These are phyloP conservation scores for Ganoderma resinaceum DNA, from an alignment of 1,284 basidiomycete genomes.

Conservation along the genomic window DNA sequence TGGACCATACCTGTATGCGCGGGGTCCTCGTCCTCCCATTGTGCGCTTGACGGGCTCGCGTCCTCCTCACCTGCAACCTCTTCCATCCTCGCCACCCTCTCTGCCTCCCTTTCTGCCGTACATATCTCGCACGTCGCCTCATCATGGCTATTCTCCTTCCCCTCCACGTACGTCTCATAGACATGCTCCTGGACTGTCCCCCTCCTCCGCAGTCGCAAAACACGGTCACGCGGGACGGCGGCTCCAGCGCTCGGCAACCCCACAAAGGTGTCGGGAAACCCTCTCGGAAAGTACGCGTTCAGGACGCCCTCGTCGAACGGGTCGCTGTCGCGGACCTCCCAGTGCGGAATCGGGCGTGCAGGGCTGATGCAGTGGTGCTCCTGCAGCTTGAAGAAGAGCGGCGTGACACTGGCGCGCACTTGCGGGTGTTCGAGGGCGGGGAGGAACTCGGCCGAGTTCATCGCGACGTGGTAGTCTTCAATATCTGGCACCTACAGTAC, in stretches of 20 bases:
- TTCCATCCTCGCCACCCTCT: conserved; percentile 20
- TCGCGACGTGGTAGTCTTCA: conserved; percentile 40
- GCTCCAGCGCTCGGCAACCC: conserved; percentile 6
- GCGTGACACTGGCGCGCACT: conserved; percentile 45
- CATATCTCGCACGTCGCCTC: conserved; percentile 47
- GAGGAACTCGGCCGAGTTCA: conserved; percentile 44
- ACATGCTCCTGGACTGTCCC: conserved; percentile 20
- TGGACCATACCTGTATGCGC: neutral
- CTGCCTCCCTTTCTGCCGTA: neutral
- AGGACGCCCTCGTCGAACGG: conserved; percentile 53
- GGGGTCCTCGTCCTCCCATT: neutral
- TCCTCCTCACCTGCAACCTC: conserved; percentile 23
- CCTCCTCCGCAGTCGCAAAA: conserved; percentile 14
- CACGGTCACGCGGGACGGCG: neutral
- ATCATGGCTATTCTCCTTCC: conserved; percentile 47
- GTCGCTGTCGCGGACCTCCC: conserved; percentile 36
- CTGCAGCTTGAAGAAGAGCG: conserved; percentile 59
- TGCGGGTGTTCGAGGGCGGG: conserved; percentile 33
- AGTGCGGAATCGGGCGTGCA: conserved; percentile 37
- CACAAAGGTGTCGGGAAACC: conserved; percentile 21
- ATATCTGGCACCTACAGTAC: conserved; percentile 42
- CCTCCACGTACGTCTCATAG: conserved; percentile 47
- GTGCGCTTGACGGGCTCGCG: conserved; percentile 10
- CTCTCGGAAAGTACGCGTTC: conserved; percentile 61
- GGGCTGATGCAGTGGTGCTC: conserved; percentile 61